Percentiles rank a stretch among this genome's conserved stretches.
Evolutionary conservation across 129 eudicot species (phyloP).

Genomic region (Artemisia tridentata): DNA sequence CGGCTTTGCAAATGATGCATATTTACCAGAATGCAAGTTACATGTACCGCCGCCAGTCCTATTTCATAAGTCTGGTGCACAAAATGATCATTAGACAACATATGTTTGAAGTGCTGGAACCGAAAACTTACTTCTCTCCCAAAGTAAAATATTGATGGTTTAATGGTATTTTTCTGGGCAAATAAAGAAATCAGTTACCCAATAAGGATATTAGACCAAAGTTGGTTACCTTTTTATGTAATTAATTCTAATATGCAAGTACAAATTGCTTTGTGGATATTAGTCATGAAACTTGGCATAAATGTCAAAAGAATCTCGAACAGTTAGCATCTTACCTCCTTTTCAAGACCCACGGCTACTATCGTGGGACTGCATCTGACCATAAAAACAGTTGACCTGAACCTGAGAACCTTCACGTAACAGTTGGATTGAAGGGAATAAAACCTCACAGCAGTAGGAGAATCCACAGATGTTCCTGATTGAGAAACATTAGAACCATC

Average conservation of each 20-base stretch:
- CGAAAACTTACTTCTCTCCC: too few relatives aligned
- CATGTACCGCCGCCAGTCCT: too few relatives aligned
- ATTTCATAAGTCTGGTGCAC: too few relatives aligned
- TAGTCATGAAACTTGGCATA: not conserved
- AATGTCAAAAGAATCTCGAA: constrained; percentile 5
- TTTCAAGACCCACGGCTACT: constrained; percentile 50
- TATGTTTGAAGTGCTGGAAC: too few relatives aligned
- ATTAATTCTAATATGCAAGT: constrained; percentile 1
- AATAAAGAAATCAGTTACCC: not conserved
- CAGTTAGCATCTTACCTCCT: constrained; percentile 36
- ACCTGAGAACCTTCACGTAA: constrained; percentile 48
- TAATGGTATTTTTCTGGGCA: constrained; percentile 1
- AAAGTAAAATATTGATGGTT: too few relatives aligned
- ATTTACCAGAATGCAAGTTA: too few relatives aligned
- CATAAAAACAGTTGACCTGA: constrained; percentile 50
- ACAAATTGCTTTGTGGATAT: constrained; percentile 3
- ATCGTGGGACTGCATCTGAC: constrained; percentile 57
- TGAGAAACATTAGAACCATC: constrained; percentile 33
- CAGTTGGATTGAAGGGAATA: constrained; percentile 47
- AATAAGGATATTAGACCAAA: not conserved
- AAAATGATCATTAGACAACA: too few relatives aligned
- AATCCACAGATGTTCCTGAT: constrained; percentile 26
- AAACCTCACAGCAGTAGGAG: constrained; percentile 45
- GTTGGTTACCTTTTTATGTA: constrained; percentile 6
- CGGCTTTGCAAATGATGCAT: too few relatives aligned